Conservation (phyloP, 1,284 basidiomycete species). For the Porogramme epimiltina region DNA sequence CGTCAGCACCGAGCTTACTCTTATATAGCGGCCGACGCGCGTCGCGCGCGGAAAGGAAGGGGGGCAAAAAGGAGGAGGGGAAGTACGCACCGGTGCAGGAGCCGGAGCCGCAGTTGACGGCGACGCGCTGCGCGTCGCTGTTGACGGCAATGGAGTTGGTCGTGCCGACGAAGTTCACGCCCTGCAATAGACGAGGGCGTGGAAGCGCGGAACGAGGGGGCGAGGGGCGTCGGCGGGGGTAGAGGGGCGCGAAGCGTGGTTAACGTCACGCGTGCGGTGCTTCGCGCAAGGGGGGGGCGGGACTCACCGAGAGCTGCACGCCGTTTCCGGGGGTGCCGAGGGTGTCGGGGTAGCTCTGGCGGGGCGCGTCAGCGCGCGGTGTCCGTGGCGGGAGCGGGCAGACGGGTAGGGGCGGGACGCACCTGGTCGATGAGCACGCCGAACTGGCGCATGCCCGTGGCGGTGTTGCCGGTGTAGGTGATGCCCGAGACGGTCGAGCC, state of each 20-base stretch:
- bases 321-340: constrained; percentile 40
- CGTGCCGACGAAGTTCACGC: constrained; percentile 32
- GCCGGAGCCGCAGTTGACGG: constrained; percentile 35
- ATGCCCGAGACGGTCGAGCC: constrained; percentile 37
- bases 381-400: too few species aligned
- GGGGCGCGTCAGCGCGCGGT: not conserved
- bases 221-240: too few species aligned
- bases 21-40: too few species aligned
- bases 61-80: not conserved
- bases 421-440: constrained; percentile 43
- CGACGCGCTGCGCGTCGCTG: constrained; percentile 30
- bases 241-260: not conserved
- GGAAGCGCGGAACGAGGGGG: not conserved
- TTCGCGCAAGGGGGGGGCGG: not conserved
- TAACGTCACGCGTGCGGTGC: too few species aligned
- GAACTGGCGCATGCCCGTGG: constrained; percentile 31
- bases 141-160: constrained; percentile 30
- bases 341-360: constrained; percentile 38
- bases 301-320: constrained; percentile 30
- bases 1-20: too few species aligned
- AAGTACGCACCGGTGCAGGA: constrained; percentile 31
- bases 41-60: too few species aligned
- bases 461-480: constrained; percentile 38
- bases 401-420: not conserved
- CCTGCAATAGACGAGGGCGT: constrained; percentile 16